Conservation (phyloP, 805 yeast genomes). For the Saccharomycopsis sp. region DNA sequence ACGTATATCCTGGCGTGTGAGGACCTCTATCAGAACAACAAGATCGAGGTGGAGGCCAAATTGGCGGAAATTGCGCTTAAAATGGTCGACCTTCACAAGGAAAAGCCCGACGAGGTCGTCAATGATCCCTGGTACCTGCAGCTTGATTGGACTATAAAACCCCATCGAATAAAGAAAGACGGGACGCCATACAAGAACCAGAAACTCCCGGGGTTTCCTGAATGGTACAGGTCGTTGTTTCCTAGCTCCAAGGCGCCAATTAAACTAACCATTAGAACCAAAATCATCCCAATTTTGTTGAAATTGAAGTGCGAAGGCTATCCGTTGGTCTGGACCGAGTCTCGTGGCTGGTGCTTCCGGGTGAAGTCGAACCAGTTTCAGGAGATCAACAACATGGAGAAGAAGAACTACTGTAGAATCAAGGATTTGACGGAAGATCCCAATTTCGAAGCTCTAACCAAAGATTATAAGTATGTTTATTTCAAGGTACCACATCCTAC, state of each 20-base stretch:
- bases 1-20: slow-evolving; percentile 68
- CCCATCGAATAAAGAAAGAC: slow-evolving; percentile 54
- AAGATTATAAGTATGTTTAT: slow-evolving; percentile 24
- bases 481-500: slow-evolving; percentile 87
- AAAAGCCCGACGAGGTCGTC: slow-evolving; percentile 36
- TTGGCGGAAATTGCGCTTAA: slow-evolving; percentile 55
- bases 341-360: slow-evolving; percentile 84
- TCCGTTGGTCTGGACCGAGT: slow-evolving; percentile 76
- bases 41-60: slow-evolving; percentile 48
- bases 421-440: slow-evolving; percentile 22
- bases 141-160: slow-evolving; percentile 75
- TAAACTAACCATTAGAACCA: slow-evolving; percentile 60
- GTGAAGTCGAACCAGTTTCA: slow-evolving; percentile 37
- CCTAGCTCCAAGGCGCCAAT: slow-evolving; percentile 36
- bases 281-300: slow-evolving; percentile 71
- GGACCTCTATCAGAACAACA: slow-evolving; percentile 50
- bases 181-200: slow-evolving; percentile 68
- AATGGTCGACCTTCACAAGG: slow-evolving; percentile 39
- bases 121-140: slow-evolving; percentile 88
- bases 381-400: slow-evolving; percentile 30
- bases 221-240: slow-evolving; percentile 74
- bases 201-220: slow-evolving; percentile 84
- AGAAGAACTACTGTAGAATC: slow-evolving; percentile 12
- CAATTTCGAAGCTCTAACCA: slow-evolving; percentile 17
- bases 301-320: slow-evolving; percentile 78